phyloP scores from a whole-genome alignment of 2,329 filamentous ascomycete genomes.

The Colletotrichum chlorophyti region DNA sequence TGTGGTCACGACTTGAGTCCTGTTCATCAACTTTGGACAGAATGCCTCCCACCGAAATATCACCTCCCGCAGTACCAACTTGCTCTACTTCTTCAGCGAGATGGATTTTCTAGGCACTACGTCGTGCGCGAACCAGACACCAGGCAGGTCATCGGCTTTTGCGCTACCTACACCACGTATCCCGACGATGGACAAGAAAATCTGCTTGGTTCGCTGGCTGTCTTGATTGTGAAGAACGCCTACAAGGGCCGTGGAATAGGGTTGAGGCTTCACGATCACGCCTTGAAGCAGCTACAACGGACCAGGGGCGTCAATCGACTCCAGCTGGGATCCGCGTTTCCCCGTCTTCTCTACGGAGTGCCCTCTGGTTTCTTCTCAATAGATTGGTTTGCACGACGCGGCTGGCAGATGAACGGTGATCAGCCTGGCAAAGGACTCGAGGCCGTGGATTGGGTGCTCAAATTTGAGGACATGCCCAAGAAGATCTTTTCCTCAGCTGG shows the following conservation, averaged over 20 bases:
- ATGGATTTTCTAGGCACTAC: constrained; percentile 64
- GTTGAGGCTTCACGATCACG: constrained; percentile 58
- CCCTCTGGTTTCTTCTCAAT: constrained; percentile 49
- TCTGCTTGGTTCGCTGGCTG: constrained; percentile 62
- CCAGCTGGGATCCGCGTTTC: constrained; percentile 65
- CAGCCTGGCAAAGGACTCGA: constrained; percentile 50
- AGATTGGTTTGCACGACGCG: constrained; percentile 61
- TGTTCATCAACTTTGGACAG: constrained; percentile 54
- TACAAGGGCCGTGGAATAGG: constrained; percentile 60
- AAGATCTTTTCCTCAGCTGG: constrained; percentile 47
- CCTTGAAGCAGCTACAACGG: constrained; percentile 53
- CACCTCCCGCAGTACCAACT: constrained; percentile 50
- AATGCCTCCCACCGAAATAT: constrained; percentile 53
- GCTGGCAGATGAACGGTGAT: constrained; percentile 54
- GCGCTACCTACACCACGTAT: constrained; percentile 66
- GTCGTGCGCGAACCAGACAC: constrained; percentile 56
- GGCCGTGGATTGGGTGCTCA: constrained; percentile 61
- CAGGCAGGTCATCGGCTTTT: constrained; percentile 59
- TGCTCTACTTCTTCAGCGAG: constrained; percentile 55
- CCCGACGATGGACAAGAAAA: constrained; percentile 58
- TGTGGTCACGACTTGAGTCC: constrained; percentile 50
- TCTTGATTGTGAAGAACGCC: constrained; percentile 57
- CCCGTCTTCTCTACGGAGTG: constrained; percentile 62
- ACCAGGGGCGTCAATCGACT: constrained; percentile 60
- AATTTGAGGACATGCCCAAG: constrained; percentile 55